phyloP scores from a whole-genome alignment of 805 yeast species.

The Metschnikowia kunwiensis region DNA sequence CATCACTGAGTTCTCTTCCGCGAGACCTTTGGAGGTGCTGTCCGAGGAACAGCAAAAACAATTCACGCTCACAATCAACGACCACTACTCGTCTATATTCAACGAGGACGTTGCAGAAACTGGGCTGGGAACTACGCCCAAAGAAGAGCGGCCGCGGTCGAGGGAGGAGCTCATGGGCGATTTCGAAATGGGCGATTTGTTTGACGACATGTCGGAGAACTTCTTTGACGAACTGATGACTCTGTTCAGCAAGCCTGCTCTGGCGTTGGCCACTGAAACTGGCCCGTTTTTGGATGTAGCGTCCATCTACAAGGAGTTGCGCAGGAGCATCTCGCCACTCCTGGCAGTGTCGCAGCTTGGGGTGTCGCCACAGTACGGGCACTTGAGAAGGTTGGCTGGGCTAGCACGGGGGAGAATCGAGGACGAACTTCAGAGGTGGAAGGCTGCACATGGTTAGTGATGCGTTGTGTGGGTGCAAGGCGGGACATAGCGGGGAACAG shows the following conservation, averaged over 20 bases:
- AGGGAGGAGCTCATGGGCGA: slow-evolving; percentile 15
- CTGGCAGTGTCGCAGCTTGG: neutral
- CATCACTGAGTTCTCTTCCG: neutral
- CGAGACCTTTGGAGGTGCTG: neutral
- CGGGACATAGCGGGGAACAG: too few species aligned
- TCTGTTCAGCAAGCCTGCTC: slow-evolving; percentile 5
- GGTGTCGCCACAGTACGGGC: neutral
- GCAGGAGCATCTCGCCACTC: slow-evolving; percentile 1
- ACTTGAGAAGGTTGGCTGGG: neutral
- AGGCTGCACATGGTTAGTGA: slow-evolving; percentile 2
- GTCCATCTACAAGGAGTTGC: neutral
- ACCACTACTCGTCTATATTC: slow-evolving; percentile 17
- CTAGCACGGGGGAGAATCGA: neutral
- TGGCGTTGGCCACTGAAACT: too few species aligned
- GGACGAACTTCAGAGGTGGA: slow-evolving; percentile 6
- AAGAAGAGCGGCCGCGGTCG: slow-evolving; percentile 5
- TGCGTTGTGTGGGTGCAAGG: too few species aligned
- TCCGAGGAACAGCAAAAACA: neutral
- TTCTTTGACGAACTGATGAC: slow-evolving; percentile 15
- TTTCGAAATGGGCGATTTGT: slow-evolving; percentile 20
- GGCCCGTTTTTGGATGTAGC: neutral
- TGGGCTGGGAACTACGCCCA: too few species aligned
- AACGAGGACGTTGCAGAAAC: slow-evolving; percentile 6
- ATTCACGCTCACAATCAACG: slow-evolving; percentile 12
- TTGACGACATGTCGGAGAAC: slow-evolving; percentile 17